Base-by-base conservation (phyloP, 75 land plant genomes). In the Cunninghamia lanceolata region DNA sequence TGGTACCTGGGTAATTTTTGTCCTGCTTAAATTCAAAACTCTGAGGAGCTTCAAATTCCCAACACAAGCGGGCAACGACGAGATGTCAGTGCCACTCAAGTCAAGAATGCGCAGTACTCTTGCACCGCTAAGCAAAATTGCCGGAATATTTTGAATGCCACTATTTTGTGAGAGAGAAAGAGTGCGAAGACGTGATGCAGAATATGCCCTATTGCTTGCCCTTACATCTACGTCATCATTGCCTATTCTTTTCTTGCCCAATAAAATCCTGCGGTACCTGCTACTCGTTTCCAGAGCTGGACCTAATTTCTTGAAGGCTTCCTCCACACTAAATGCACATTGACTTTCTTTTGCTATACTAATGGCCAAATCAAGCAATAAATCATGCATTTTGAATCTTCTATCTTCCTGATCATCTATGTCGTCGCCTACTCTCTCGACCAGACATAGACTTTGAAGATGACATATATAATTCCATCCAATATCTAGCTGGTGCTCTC, bases 401-500 rank as follows among this genome's bases (percentile, higher is more conserved):
- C 4, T 66, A 11, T 0, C 0, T 66, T 1, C 11, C 39, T 35
- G 40, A 15, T 14, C 11, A 3, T 35, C 1, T 0, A 14, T 16
- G 17, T 35, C 47, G 40, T 40, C 1, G 40, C 40, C 40, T 40
- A 40, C 40, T 40, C 40, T 40, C 40, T 40, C 40, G 40, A 40
- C 2, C 40, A 40, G 1, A 40, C 40, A 40, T 40, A 40, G 40
- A 40, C 40, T 40, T 1, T 40, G 40, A 40, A 40, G 40, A 40
- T 40, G 40, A 40, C 2, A 40, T 40, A 40, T 40, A 2, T 40
- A 92, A 4, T 85, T 56, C 16, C 50, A 16, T 0, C 90, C 93
- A 3, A 85, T n/a, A 8, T 92, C 91, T 52, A 89, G 89, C 36
- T 83, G 36, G 28, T 66, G n/a, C 59, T 59, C 86, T 19, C 68